A percentile compares a stretch with the other conserved stretches of the same genome.
These are phyloP conservation scores for Diplodia mutila DNA, from an alignment of 2,329 filamentous ascomycete genomes.

Conservation along the genomic window DNA sequence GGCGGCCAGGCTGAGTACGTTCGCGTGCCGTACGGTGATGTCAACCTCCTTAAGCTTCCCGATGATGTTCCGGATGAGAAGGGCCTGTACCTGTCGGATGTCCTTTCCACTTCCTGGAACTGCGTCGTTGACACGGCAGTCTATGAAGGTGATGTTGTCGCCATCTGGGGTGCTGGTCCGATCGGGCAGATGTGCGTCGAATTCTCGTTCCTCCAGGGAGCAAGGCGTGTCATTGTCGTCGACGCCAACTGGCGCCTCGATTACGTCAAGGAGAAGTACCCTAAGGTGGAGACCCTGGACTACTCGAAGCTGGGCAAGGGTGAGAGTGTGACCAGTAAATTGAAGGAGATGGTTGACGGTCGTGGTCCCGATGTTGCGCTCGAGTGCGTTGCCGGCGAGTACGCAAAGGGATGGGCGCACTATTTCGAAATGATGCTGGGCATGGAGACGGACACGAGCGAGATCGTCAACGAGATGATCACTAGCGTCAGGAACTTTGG, in stretches of 20 bases:
- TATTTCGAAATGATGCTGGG: slow-evolving; percentile 65
- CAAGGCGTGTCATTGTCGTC: slow-evolving; percentile 75
- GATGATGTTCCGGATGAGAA: slow-evolving; percentile 83
- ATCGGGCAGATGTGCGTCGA: slow-evolving; percentile 79
- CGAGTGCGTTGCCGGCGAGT: slow-evolving; percentile 69
- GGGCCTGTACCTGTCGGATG: slow-evolving; percentile 78
- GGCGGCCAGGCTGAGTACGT: slow-evolving; percentile 89
- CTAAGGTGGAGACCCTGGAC: slow-evolving; percentile 70
- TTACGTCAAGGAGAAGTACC: slow-evolving; percentile 67
- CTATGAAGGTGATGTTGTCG: slow-evolving; percentile 75
- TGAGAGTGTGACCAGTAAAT: slow-evolving; percentile 68
- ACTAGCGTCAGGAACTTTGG: slow-evolving; percentile 73
- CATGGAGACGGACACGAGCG: slow-evolving; percentile 81
- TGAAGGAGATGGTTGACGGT: slow-evolving; percentile 74
- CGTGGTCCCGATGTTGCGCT: slow-evolving; percentile 73
- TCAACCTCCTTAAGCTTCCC: slow-evolving; percentile 79
- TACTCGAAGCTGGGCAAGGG: slow-evolving; percentile 66
- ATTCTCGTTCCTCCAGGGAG: slow-evolving; percentile 71
- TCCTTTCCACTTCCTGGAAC: slow-evolving; percentile 78
- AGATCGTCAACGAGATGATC: slow-evolving; percentile 80
- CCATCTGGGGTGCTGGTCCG: slow-evolving; percentile 85
- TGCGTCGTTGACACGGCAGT: slow-evolving; percentile 82
- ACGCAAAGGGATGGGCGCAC: slow-evolving; percentile 65
- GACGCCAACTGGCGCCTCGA: slow-evolving; percentile 72
- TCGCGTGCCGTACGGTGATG: slow-evolving; percentile 76